These are phyloP conservation scores for Ceratobasidium sp. DNA, from an alignment of 1,284 basidiomycete species.

Conservation along the genomic window DNA sequence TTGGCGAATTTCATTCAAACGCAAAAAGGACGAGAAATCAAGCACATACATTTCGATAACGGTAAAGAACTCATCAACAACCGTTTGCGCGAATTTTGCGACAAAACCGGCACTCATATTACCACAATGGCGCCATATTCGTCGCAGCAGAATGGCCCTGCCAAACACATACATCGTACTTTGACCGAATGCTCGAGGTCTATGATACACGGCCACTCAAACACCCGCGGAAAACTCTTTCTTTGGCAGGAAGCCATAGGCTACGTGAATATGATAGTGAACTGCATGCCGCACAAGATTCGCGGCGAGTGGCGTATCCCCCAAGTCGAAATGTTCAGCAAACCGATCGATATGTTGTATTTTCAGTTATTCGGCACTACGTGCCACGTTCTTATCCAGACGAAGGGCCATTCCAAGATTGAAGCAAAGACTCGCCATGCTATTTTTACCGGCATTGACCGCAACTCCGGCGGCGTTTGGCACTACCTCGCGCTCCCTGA, in stretches of 20 bases:
- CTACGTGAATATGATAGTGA: not conserved
- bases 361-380: constrained; percentile 30
- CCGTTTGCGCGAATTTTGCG: not conserved
- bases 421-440: not conserved
- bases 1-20: constrained; percentile 17
- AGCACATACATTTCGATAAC: constrained; percentile 33
- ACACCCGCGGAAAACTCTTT: not conserved
- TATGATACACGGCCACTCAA: constrained; percentile 29
- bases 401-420: constrained; percentile 4
- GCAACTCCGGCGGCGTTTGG: constrained; percentile 27
- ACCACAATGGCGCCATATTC: constrained; percentile 49
- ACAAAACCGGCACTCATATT: constrained; percentile 11
- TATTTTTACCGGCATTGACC: constrained; percentile 19
- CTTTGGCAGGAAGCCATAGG: constrained; percentile 36
- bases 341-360: constrained; percentile 21
- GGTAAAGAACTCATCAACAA: constrained; percentile 15
- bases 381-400: constrained; percentile 23
- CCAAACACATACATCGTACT: constrained; percentile 51
- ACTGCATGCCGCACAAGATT: constrained; percentile 20
- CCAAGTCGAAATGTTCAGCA: constrained; percentile 9
- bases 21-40: constrained; percentile 18
- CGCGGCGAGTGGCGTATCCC: not conserved
- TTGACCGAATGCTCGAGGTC: constrained; percentile 27
- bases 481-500: constrained; percentile 12
- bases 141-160: constrained; percentile 52